Percentiles rank a stretch among this genome's conserved stretches.
These are phyloP conservation scores for Phylloporus sp. DNA, from an alignment of 1,284 basidiomycete species.

Conservation along the genomic window DNA sequence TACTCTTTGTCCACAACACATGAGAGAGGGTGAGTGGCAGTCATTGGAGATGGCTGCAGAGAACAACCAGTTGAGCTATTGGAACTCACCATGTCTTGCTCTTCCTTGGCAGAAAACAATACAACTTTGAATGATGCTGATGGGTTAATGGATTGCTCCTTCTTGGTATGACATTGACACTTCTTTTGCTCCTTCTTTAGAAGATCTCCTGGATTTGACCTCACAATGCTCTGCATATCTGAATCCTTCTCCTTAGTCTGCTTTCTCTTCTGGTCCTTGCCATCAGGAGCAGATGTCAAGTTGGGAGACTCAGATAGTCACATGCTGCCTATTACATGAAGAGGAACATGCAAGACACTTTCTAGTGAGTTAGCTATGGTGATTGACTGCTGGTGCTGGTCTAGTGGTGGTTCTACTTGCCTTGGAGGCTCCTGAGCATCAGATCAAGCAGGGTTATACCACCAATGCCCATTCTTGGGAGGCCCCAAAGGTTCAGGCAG, in stretches of 20 bases:
- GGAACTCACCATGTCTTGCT: conserved; percentile 65
- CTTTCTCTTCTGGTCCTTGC: conserved; percentile 38
- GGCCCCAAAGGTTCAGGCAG: conserved; percentile 23
- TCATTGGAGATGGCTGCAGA: conserved; percentile 74
- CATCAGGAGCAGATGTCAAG: conserved; percentile 41
- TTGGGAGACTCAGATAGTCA: conserved; percentile 52
- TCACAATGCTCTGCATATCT: conserved; percentile 45
- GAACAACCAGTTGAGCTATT: conserved; percentile 67
- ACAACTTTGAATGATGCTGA: conserved; percentile 48
- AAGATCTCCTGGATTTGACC: conserved; percentile 37
- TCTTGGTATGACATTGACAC: conserved; percentile 44
- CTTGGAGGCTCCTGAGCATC: conserved; percentile 16
- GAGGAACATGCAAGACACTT: conserved; percentile 38
- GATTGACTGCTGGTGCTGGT: conserved; percentile 35
- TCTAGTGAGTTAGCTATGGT: conserved; percentile 44
- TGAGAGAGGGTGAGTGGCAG: conserved; percentile 62
- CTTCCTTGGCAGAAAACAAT: conserved; percentile 51
- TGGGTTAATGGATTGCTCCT: conserved; percentile 43
- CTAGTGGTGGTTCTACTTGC: conserved; percentile 32
- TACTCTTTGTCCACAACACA: conserved; percentile 83
- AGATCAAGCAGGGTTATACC: conserved; percentile 43
- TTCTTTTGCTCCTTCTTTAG: conserved; percentile 55
- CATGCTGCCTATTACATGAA: conserved; percentile 18
- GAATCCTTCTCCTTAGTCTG: conserved; percentile 49
- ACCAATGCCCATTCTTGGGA: conserved; percentile 39